Evolutionary conservation across 2,329 filamentous ascomycete species (phyloP), one percentile per base, ranked within the genome.

Genomic region (Alternaria consortialis): DNA sequence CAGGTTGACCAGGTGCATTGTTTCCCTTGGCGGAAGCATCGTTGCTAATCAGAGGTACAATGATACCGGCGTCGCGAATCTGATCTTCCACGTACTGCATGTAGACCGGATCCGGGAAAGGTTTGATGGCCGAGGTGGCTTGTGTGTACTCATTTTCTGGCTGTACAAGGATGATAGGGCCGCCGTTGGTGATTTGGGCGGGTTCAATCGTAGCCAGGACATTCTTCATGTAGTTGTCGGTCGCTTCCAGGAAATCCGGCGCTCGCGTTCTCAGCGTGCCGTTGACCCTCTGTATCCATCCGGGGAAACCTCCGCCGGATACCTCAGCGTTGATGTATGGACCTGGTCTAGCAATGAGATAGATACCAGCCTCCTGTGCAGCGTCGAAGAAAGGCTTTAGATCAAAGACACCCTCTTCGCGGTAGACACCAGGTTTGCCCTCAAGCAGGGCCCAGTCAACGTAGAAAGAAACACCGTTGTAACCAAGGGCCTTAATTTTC

Each of bases 261-360:
- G 87, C 86, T 48, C 82, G 81, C 0, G 90, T 91, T 60, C 92
- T 84, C 54, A 93, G 77, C 0, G 82, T 84, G 0, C 86, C 91
- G 50, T 86, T 85, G n/a, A 90, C 80, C 12, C 90, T 84, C 73
- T 91, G 88, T 13, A 94, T 75, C 92, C 92, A 95, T 1, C 91
- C 92, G 0, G 92, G 92, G 62, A 91, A 94, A 0, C 92, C 92
- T 55, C 92, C 92, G 0, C 91, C 92, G 6, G 86, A 88, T 0
- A 83, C 86, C 75, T 95, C 91, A 1, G 91, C 91, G 71, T 94
- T 93, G 80, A 94, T 92, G 52, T 93, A 93, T 0, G 90, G 90
- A 0, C 90, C 89, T 0, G 89, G 89, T 15, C 74, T 66, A 27
- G 91, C 91, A 57, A 95, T 84, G 1, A 96, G 83, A 69, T 92